Percentiles rank a stretch among this genome's conserved stretches.
Evolutionary conservation across 768 basidiomycete species (phyloP).

Genomic region (Tremella fuciformis): DNA sequence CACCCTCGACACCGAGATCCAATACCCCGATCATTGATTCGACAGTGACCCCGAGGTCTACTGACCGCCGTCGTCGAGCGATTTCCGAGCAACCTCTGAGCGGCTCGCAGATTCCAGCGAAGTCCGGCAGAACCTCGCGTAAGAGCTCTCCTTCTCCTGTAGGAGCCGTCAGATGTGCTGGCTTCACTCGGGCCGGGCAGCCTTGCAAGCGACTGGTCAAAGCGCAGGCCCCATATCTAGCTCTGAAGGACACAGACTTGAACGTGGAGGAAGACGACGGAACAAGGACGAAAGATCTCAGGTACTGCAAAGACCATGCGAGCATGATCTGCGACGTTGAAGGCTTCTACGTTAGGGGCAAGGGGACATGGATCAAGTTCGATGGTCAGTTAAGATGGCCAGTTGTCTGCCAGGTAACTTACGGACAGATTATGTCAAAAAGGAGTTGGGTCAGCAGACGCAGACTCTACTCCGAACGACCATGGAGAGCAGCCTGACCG

Average conservation of each 20-base stretch:
- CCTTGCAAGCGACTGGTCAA: conserved; percentile 47
- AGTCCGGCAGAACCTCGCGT: not conserved
- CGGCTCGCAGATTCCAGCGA: conserved; percentile 11
- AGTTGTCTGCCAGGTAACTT: not conserved
- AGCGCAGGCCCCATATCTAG: conserved; percentile 36
- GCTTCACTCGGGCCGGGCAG: conserved; percentile 43
- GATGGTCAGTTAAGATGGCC: conserved; percentile 27
- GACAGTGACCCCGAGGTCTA: conserved; percentile 28
- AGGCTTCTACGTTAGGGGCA: conserved; percentile 44
- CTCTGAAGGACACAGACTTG: conserved; percentile 8
- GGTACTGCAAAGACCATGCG: conserved; percentile 50
- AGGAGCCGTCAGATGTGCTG: conserved; percentile 38
- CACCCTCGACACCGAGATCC: not conserved
- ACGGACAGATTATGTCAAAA: conserved; percentile 40
- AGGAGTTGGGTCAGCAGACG: conserved; percentile 47
- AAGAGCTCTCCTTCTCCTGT: not conserved
- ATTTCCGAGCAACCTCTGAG: conserved; percentile 23
- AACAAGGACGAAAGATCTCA: conserved; percentile 7
- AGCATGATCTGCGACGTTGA: conserved; percentile 44
- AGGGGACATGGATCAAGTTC: conserved; percentile 35
- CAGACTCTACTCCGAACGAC: conserved; percentile 44
- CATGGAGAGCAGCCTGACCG: conserved; percentile 48
- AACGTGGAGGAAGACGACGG: not conserved
- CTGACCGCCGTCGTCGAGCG: conserved; percentile 16
- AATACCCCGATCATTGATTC: not conserved